Percentiles rank a stretch among this genome's conserved stretches.
phyloP scores from a whole-genome alignment of 1,139 yeast species.

The Magnusiomyces sp. region DNA sequence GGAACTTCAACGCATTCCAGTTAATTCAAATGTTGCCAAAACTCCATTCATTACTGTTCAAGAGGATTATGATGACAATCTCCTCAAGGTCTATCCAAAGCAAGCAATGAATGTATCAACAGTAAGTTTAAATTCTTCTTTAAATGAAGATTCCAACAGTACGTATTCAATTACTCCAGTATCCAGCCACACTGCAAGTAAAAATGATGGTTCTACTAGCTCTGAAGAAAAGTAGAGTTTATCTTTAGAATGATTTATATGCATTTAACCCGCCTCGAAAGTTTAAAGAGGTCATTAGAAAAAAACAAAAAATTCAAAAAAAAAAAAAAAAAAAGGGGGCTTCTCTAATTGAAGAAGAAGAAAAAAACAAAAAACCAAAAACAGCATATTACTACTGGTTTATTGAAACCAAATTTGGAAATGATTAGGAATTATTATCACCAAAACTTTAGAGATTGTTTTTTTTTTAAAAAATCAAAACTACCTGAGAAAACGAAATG shows the following conservation, averaged over 20 bases:
- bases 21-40: background rate
- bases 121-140: background rate
- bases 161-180: background rate
- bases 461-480: too few relatives aligned
- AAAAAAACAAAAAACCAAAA: background rate
- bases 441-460: too few relatives aligned
- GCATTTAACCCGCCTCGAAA: too few relatives aligned
- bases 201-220: conserved; percentile 7
- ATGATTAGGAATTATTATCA: too few relatives aligned
- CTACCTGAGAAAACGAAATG: too few relatives aligned
- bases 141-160: background rate
- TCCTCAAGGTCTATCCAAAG: background rate
- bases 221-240: background rate
- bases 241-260: too few relatives aligned
- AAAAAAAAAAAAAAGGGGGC: background rate
- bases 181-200: background rate
- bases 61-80: background rate
- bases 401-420: too few relatives aligned
- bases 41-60: background rate
- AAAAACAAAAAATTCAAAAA: too few relatives aligned
- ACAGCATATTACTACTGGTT: too few relatives aligned
- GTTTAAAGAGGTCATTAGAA: background rate
- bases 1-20: background rate
- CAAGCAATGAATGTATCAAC: conserved; percentile 1
- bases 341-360: background rate